Base-by-base conservation (phyloP, 352 stramenopile genomes). In the Phytophthora lateralis region DNA sequence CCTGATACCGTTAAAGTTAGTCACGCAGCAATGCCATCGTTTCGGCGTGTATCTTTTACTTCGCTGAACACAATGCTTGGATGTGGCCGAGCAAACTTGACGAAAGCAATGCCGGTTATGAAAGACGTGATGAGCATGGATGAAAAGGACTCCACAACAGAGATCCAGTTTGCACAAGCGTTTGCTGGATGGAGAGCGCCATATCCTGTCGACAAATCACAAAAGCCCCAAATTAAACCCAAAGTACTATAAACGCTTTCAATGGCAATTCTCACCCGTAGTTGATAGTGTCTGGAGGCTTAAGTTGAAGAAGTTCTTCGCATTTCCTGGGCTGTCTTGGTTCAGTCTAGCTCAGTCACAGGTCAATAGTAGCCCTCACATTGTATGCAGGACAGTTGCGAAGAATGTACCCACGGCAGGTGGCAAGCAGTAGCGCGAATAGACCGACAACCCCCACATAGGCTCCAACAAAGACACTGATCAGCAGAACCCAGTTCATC, bases 201-300 rank as follows among this genome's bases (percentile, higher is more conserved):
- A 34, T 79, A 89, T 15, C 79, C 78, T 88, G 29, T 3, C 4
- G 9, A 43, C 7, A 48, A 34, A 58, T 44, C 0, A 34, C 17
- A 24, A 26, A 8, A 30, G 26, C 6, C 0, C 2, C 6, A 30
- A 2, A 29, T 56, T n/a, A 45, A 30, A n/a, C n/a, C 18, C 7
- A 48, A 21, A 18, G 35, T 20, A 3, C 35, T 7, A 2, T 37
- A 38, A 35, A 35, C 30, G 30, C 30, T 41, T 42, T 21, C 35
- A 21, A 6, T 18, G 5, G 5, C 7, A 42, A 42, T 42, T 20
- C 62, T 2, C 37, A 85, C 78, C 79, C 55, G 77, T 82, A 8
- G 73, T 87, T n/a, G 76, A 67, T 15, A 89, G 73, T 21, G 79
- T 85, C 50, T 89, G 79, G 8, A 89, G 43, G 37, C 76, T 87